Conservation (phyloP, 2,329 filamentous ascomycete genomes). For the Blastomyces percursus region DNA sequence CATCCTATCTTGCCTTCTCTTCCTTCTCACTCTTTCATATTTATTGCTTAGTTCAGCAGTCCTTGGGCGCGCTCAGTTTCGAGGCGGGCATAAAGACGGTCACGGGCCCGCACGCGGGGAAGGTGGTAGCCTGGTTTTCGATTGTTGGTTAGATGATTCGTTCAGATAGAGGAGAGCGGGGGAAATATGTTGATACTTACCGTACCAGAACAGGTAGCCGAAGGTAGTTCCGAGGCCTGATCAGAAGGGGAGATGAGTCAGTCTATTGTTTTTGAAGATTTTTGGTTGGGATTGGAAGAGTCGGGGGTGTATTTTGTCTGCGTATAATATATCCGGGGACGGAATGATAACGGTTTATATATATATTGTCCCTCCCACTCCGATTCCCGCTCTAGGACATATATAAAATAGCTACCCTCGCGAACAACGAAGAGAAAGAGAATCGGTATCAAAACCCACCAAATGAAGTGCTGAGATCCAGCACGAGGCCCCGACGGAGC, state of each 20-base stretch:
- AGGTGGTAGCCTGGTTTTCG: conserved; percentile 48
- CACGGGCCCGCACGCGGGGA: conserved; percentile 51
- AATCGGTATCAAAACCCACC: conserved; percentile 39
- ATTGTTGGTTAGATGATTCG: neutral
- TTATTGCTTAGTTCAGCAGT: neutral
- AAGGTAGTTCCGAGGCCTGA: conserved; percentile 51
- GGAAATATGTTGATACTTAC: conserved; percentile 30
- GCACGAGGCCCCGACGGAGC: conserved; percentile 54
- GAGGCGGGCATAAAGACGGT: conserved; percentile 52
- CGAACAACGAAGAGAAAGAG: neutral
- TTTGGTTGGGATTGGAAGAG: neutral
- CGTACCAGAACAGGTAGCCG: conserved; percentile 60
- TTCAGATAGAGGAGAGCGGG: neutral
- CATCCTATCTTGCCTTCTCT: neutral
- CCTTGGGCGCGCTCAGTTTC: conserved; percentile 47
- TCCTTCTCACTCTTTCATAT: neutral
- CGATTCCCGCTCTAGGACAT: neutral
- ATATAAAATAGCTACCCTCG: neutral
- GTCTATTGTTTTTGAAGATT: neutral
- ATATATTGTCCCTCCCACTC: neutral
- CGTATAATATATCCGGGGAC: neutral
- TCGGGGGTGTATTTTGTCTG: neutral
- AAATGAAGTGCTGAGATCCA: conserved; percentile 55
- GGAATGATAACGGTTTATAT: neutral
- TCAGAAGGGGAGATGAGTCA: neutral